Conservation (phyloP, 2,329 filamentous ascomycete genomes). For the Penicillium sp. region DNA sequence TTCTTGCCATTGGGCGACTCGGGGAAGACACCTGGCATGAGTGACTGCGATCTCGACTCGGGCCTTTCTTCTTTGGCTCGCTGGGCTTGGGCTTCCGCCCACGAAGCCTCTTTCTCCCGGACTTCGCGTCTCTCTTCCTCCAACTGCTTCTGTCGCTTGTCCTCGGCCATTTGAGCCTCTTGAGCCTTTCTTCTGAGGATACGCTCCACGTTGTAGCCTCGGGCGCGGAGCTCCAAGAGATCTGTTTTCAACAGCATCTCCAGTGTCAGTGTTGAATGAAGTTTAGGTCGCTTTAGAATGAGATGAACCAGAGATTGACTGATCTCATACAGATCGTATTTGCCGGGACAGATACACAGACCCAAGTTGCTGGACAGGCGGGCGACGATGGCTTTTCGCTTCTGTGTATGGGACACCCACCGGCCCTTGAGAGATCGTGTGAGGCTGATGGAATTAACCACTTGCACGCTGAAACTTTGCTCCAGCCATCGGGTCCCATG, state of each 20-base stretch:
- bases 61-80: constrained; percentile 23
- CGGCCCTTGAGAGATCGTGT: constrained; percentile 70
- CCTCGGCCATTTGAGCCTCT: constrained; percentile 81
- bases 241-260: constrained; percentile 87
- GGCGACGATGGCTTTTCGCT: constrained; percentile 67
- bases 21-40: constrained; percentile 71
- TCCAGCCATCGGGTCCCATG: constrained; percentile 90
- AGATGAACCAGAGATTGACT: constrained; percentile 80
- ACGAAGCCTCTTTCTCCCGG: constrained; percentile 54
- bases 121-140: constrained; percentile 68
- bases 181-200: constrained; percentile 84
- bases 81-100: constrained; percentile 42
- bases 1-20: constrained; percentile 56
- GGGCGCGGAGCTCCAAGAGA: constrained; percentile 71
- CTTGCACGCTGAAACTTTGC: constrained; percentile 71
- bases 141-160: constrained; percentile 66
- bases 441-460: constrained; percentile 73
- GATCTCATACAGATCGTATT: constrained; percentile 84
- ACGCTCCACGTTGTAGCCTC: constrained; percentile 94
- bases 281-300: constrained; percentile 74
- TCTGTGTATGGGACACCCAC: constrained; percentile 65
- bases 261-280: constrained; percentile 83
- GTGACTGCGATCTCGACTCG: constrained; percentile 33
- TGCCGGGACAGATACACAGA: constrained; percentile 69
- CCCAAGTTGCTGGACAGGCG: constrained; percentile 55